These are phyloP conservation scores for Pseudocercospora macadamiae DNA, from an alignment of 2,329 filamentous ascomycete species.

Conservation along the genomic window DNA sequence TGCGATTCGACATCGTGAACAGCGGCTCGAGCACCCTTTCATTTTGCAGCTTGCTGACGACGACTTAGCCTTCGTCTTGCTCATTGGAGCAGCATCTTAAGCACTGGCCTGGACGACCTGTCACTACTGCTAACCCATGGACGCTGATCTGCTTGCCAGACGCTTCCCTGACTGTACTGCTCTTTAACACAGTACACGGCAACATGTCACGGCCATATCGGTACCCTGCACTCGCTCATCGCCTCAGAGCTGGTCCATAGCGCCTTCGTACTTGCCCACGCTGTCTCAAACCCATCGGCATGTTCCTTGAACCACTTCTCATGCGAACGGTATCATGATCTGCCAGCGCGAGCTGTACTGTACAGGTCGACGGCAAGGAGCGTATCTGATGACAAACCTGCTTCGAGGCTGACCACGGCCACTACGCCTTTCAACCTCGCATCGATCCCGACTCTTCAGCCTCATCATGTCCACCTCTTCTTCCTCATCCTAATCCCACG, in stretches of 20 bases:
- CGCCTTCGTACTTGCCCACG: no score
- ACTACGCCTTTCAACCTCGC: no score
- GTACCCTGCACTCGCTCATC: background rate
- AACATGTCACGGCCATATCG: background rate
- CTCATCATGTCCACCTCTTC: no score
- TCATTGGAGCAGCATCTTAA: background rate
- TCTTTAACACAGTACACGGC: background rate
- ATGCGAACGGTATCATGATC: no score
- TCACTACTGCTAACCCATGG: background rate
- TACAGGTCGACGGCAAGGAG: no score
- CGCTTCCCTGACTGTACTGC: background rate
- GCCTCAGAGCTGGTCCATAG: background rate
- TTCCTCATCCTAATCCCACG: no score
- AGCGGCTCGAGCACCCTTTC: background rate
- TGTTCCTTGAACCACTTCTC: no score
- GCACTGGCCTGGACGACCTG: background rate
- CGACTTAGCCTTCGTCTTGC: background rate
- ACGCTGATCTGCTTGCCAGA: background rate
- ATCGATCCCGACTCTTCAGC: no score
- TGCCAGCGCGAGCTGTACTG: no score
- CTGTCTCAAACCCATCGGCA: no score
- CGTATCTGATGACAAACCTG: no score
- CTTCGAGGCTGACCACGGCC: no score
- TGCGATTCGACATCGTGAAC: background rate
- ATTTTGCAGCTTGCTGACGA: background rate